Conservation (phyloP, 768 basidiomycete species). For the Sporobolomyces pararoseus region DNA sequence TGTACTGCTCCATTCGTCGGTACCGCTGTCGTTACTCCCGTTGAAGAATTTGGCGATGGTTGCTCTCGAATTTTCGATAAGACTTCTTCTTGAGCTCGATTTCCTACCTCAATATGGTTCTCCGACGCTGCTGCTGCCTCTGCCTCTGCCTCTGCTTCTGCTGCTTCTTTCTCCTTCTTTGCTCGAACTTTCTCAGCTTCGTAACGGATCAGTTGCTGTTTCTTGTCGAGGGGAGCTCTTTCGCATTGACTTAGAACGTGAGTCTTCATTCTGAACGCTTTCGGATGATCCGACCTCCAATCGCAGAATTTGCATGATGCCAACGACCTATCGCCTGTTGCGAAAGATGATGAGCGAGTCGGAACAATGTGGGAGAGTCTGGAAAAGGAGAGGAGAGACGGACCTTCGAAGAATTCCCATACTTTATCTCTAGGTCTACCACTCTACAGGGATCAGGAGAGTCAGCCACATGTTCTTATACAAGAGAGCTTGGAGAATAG, state of each 20-base stretch:
- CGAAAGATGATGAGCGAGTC: background rate
- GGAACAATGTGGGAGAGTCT: background rate
- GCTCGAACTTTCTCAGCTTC: slow-evolving; percentile 26
- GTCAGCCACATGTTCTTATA: too few relatives aligned
- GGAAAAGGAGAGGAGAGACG: background rate
- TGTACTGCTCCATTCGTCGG: background rate
- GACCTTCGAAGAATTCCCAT: slow-evolving; percentile 36
- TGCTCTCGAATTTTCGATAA: too few relatives aligned
- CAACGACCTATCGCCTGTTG: slow-evolving; percentile 27
- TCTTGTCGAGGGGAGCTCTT: slow-evolving; percentile 7
- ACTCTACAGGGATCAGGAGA: background rate
- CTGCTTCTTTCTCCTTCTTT: background rate
- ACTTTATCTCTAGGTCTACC: slow-evolving; percentile 37
- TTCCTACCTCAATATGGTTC: too few relatives aligned
- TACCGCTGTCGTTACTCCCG: background rate
- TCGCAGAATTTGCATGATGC: slow-evolving; percentile 40
- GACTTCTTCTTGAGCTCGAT: too few relatives aligned
- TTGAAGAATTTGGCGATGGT: too few relatives aligned
- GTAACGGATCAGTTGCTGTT: background rate
- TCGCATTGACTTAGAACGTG: slow-evolving; percentile 19
- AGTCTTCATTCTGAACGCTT: slow-evolving; percentile 44
- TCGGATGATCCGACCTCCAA: slow-evolving; percentile 44
- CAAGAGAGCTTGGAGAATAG: too few relatives aligned
- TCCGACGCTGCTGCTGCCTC: too few relatives aligned
- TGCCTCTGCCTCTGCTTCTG: background rate